A percentile compares a stretch with the other conserved stretches of the same genome.
Evolutionary conservation across 805 yeast species (phyloP).

Genomic region (Wickerhamiella brachini): DNA sequence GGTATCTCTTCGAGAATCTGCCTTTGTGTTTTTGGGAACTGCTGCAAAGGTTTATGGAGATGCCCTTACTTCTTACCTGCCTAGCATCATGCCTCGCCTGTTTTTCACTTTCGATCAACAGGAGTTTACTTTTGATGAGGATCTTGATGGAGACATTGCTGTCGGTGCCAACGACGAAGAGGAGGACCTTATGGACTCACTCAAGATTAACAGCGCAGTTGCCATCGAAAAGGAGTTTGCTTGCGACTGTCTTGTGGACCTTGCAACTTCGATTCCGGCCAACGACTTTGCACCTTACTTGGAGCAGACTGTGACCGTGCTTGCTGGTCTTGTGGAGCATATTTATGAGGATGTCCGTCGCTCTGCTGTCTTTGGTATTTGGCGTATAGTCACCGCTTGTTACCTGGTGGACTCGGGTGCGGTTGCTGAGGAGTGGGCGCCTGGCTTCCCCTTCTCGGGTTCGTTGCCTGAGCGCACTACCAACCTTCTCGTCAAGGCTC

Average conservation of each 20-base stretch:
- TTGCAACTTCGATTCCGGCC: conserved; percentile 60
- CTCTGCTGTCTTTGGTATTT: conserved; percentile 66
- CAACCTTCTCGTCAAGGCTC: conserved; percentile 47
- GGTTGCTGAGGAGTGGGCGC: conserved; percentile 21
- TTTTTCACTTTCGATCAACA: conserved; percentile 73
- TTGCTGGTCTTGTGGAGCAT: conserved; percentile 63
- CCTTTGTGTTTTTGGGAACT: conserved; percentile 83
- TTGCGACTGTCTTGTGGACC: conserved; percentile 67
- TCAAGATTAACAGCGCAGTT: conserved; percentile 86
- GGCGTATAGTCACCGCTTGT: conserved; percentile 71
- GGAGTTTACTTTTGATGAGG: conserved; percentile 40
- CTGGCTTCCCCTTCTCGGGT: conserved; percentile 22
- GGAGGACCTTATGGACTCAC: conserved; percentile 53
- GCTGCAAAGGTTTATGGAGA: conserved; percentile 90
- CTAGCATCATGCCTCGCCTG: conserved; percentile 69
- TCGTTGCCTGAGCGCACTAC: conserved; percentile 33
- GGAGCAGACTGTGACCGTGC: conserved; percentile 27
- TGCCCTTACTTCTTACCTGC: conserved; percentile 77
- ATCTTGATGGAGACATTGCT: conserved; percentile 32
- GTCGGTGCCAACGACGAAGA: conserved; percentile 26
- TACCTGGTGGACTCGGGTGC: conserved; percentile 15
- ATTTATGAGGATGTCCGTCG: conserved; percentile 81
- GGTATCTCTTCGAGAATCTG: conserved; percentile 84
- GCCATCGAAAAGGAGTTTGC: conserved; percentile 93
- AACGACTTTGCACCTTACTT: conserved; percentile 28